Evolutionary conservation across 352 stramenopile genomes (phyloP), one percentile per base, ranked within the genome.

Genomic region (Globisporangium cylindrosporum): DNA sequence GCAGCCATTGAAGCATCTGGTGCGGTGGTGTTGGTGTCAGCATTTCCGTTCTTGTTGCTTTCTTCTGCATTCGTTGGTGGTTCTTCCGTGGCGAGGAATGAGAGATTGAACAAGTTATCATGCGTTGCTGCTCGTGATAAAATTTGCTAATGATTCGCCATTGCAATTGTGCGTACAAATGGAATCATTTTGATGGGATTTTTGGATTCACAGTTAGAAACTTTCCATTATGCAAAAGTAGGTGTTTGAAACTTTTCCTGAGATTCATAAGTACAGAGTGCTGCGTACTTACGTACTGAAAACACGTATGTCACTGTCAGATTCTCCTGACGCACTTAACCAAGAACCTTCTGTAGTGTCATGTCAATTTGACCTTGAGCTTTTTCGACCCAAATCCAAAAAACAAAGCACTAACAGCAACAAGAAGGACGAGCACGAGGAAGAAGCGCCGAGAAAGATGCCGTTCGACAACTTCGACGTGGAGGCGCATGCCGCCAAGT

Each of bases 401-500:
- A 58, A 56, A 24, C 15, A 32, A 59, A 43, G 20, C 49, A 7
- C 10, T 22, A 65, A 38, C 66, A 22, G 55, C 48, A 75, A 51
- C 48, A 75, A 65, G 77, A 65, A 56, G 4, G 59, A 62, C 51
- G 60, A 72, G 29, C 32, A 56, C 56, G 46, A 61, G 60, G 12
- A 46, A 46, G 38, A 46, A 46, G 38, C 4, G 18, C 38, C 10
- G 14, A 7, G 10, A 46, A 43, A 25, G 24, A 67, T 62, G 43
- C 61, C 54, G 62, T 69, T 86, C 55, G 82, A 86, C 29, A 80
- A 79, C 55, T 93, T 96, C 59, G 89, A 96, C 67, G 78, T 96
- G 66, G 89, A 96, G 27, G 77, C 80, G 57, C 88, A 93, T 59
- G 88, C 84, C 8, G 76, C 83, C 76, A 95, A 94, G 74, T 95